Conservation (phyloP, 441 rosid genomes). For the Corymbia calophylla region DNA sequence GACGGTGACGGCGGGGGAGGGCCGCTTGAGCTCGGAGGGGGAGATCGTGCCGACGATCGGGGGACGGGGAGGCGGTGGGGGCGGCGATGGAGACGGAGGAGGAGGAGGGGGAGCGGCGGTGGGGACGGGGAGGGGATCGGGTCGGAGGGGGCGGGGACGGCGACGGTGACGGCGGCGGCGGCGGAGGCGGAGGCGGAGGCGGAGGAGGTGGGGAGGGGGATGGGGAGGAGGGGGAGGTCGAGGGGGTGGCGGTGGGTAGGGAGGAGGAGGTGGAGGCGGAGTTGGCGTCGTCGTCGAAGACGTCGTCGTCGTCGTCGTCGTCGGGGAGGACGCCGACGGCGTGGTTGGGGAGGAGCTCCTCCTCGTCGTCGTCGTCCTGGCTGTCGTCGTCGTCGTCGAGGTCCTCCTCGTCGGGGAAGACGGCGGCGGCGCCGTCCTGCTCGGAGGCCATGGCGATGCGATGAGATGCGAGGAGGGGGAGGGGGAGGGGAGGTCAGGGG, state of each 20-base stretch:
- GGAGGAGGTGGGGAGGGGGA: constrained; percentile 15
- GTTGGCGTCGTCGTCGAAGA: constrained; percentile 21
- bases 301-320: constrained; percentile 27
- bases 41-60: constrained; percentile 22
- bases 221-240: background rate
- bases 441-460: constrained; percentile 32
- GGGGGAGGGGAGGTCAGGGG: background rate
- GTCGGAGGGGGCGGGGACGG: background rate
- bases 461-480: background rate
- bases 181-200: constrained; percentile 1
- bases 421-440: constrained; percentile 52
- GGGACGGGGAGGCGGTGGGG: constrained; percentile 21
- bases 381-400: constrained; percentile 27
- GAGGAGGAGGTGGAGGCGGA: constrained; percentile 22
- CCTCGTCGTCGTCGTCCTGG: constrained; percentile 28
- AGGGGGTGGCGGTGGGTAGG: constrained; percentile 15
- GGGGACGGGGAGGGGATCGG: background rate
- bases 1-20: constrained; percentile 39
- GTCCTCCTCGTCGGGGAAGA: constrained; percentile 40
- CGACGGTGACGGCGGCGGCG: constrained; percentile 44
- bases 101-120: constrained; percentile 3
- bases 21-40: constrained; percentile 26
- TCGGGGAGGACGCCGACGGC: constrained; percentile 10
- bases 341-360: constrained; percentile 26
- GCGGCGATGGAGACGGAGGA: constrained; percentile 5